phyloP scores from a whole-genome alignment of 176 grass and related monocot species.

The Eleusine coracana region DNA sequence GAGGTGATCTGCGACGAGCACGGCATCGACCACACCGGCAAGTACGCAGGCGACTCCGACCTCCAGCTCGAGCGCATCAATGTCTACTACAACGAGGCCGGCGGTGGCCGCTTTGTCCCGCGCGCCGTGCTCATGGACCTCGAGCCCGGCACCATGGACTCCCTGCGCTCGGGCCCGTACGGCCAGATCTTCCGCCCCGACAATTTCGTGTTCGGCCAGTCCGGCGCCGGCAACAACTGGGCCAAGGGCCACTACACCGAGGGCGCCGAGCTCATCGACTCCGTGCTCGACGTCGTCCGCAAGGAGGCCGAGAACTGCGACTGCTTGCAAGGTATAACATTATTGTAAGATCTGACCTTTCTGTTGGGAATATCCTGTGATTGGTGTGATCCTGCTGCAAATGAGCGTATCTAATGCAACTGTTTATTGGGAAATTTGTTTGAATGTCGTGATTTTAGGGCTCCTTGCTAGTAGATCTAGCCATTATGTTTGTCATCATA shows the following conservation, averaged over 20 bases:
- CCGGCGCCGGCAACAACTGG: slow-evolving; percentile 93
- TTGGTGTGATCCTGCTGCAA: neutral
- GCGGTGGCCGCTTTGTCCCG: slow-evolving; percentile 60
- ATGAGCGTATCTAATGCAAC: neutral
- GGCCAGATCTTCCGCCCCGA: slow-evolving; percentile 95
- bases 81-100: slow-evolving; percentile 96
- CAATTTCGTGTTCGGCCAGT: slow-evolving; percentile 94
- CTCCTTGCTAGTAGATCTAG: slow-evolving; percentile 14
- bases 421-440: neutral
- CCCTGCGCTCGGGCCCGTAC: slow-evolving; percentile 63
- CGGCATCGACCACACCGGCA: slow-evolving; percentile 79
- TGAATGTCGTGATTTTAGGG: neutral
- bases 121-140: slow-evolving; percentile 97
- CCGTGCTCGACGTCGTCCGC: slow-evolving; percentile 88
- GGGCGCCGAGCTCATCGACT: slow-evolving; percentile 92
- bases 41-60: slow-evolving; percentile 66
- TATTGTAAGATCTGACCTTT: neutral
- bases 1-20: slow-evolving; percentile 96
- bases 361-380: neutral
- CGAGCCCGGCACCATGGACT: slow-evolving; percentile 94
- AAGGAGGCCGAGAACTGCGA: slow-evolving; percentile 99
- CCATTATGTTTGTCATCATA: neutral
- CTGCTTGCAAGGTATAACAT: slow-evolving; percentile 73
- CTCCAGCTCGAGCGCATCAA: slow-evolving; percentile 95
- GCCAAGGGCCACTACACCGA: slow-evolving; percentile 95